phyloP scores from a whole-genome alignment of 192 early-diverging fungal species.

The Powellomyces hirtus region DNA sequence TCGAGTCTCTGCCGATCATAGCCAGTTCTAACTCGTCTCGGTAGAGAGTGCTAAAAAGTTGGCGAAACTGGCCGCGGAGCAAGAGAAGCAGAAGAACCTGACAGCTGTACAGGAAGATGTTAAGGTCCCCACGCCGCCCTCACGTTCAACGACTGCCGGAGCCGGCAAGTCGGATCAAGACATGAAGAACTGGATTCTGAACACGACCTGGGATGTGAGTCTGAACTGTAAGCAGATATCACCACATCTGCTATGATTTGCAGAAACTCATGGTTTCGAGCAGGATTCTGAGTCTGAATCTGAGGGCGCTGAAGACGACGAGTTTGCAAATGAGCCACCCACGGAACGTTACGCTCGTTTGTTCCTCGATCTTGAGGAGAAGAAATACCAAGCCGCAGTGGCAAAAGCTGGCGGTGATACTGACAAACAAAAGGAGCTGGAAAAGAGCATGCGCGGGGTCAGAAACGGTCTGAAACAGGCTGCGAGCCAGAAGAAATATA shows the following conservation, averaged over 20 bases:
- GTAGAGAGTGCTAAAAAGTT: background rate
- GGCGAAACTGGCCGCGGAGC: no score
- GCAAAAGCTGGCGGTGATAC: background rate
- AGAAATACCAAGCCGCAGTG: background rate
- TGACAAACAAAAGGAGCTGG: background rate
- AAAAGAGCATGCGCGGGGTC: background rate
- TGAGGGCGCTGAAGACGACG: background rate
- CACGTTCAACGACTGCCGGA: no score
- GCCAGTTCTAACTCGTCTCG: no score
- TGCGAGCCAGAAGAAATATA: background rate
- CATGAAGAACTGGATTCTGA: conserved; percentile 12
- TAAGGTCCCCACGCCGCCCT: no score
- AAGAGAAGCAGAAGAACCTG: no score
- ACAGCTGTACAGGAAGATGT: no score
- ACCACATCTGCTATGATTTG: no score
- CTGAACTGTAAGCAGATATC: no score
- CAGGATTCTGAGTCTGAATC: background rate
- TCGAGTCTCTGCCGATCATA: no score
- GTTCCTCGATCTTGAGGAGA: background rate
- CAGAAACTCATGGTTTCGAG: no score
- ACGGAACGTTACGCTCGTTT: background rate
- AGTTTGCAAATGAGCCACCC: background rate
- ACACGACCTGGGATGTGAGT: background rate
- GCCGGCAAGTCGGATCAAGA: background rate
- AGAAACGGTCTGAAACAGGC: background rate